Evolutionary conservation across 2,329 filamentous ascomycete genomes (phyloP).

Genomic region (Microcyclospora pomicola): DNA sequence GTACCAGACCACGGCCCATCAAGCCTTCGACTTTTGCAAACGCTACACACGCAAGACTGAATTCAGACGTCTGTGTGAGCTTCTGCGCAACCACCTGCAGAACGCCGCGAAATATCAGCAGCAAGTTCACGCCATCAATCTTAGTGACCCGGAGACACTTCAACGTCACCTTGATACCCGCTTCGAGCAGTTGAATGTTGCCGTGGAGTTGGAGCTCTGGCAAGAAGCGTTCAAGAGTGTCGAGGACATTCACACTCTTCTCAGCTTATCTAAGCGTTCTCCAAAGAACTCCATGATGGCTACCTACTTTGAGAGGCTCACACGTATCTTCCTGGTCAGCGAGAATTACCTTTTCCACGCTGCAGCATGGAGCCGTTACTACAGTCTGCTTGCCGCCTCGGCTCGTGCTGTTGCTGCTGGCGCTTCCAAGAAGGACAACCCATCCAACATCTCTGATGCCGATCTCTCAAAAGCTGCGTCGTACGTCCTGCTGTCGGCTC

Average conservation of each 20-base stretch:
- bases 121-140: slow-evolving; percentile 98
- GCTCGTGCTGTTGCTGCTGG: slow-evolving; percentile 69
- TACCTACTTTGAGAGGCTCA: slow-evolving; percentile 99
- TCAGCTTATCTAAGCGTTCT: slow-evolving; percentile 94
- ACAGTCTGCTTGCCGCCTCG: slow-evolving; percentile 87
- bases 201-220: slow-evolving; percentile 95
- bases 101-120: slow-evolving; percentile 98
- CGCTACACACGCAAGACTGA: slow-evolving; percentile 98
- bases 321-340: slow-evolving; percentile 93
- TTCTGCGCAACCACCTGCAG: slow-evolving; percentile 95
- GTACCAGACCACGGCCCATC: slow-evolving; percentile 95
- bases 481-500: slow-evolving; percentile 84
- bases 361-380: slow-evolving; percentile 93
- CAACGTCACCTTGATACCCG: slow-evolving; percentile 95
- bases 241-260: slow-evolving; percentile 93
- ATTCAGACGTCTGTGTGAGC: slow-evolving; percentile 94
- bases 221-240: slow-evolving; percentile 99
- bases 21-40: slow-evolving; percentile 97
- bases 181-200: slow-evolving; percentile 96
- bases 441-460: slow-evolving; percentile 63
- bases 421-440: slow-evolving; percentile 86
- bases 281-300: slow-evolving; percentile 99
- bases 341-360: slow-evolving; percentile 99
- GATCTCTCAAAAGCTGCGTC: slow-evolving; percentile 91
- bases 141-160: slow-evolving; percentile 92